A percentile compares a stretch with the other conserved stretches of the same genome.
Evolutionary conservation across 108 stramenopile genomes (phyloP).

Genomic region (Conticribra weissflogii): DNA sequence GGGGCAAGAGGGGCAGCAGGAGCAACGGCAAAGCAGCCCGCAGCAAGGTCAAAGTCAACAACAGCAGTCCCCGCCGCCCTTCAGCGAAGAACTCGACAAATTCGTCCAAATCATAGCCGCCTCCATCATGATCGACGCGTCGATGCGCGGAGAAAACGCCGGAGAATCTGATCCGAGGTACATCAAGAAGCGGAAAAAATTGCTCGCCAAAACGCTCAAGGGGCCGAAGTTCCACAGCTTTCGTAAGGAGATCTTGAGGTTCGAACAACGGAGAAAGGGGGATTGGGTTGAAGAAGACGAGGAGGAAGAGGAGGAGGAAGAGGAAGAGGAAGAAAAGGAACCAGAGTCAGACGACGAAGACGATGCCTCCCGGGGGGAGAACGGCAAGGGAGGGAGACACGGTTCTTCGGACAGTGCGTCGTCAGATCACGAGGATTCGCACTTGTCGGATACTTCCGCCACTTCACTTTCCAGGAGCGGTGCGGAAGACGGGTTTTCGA

Average conservation of each 20-base stretch:
- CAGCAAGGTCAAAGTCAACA: not conserved
- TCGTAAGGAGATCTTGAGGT: conserved; percentile 26
- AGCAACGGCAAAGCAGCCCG: not conserved
- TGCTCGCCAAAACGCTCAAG: conserved; percentile 28
- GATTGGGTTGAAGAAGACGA: too few species aligned
- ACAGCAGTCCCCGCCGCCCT: not conserved
- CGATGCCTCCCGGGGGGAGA: not conserved
- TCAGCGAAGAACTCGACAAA: conserved; percentile 33
- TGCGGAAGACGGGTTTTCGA: conserved; percentile 42
- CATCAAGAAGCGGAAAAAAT: conserved; percentile 49
- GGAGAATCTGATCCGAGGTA: conserved; percentile 45
- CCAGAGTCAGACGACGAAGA: not conserved
- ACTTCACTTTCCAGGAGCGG: conserved; percentile 15
- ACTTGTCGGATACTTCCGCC: conserved; percentile 27
- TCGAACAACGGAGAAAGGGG: conserved; percentile 18
- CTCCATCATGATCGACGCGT: conserved; percentile 49
- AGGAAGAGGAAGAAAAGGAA: not conserved
- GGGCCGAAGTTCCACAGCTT: conserved; percentile 31
- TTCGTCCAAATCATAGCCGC: conserved; percentile 47
- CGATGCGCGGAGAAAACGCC: conserved; percentile 49
- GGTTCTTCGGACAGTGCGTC: conserved; percentile 5
- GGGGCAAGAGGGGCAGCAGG: not conserved
- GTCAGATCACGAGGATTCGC: conserved; percentile 8
- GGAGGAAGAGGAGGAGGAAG: conserved; percentile 4
- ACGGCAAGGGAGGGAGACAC: conserved; percentile 7